Evolutionary conservation across 2,329 filamentous ascomycete genomes (phyloP).

Genomic region (Hysterium pulicare): DNA sequence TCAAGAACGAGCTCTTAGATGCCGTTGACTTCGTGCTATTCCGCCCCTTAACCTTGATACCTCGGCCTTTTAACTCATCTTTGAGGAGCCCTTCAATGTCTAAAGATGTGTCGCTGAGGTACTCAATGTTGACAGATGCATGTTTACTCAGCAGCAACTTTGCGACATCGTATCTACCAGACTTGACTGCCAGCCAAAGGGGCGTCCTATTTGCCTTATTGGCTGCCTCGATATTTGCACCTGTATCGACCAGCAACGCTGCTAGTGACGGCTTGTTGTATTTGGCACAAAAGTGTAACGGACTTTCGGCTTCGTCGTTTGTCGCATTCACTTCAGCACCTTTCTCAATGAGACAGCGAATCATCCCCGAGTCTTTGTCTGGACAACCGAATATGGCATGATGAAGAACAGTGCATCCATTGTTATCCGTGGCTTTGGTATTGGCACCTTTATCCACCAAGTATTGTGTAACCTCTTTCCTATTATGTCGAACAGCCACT

Average conservation of each 20-base stretch:
- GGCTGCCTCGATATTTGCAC: neutral
- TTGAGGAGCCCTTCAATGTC: neutral
- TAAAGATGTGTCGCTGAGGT: neutral
- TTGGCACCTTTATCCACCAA: neutral
- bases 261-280: neutral
- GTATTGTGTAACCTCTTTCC: neutral
- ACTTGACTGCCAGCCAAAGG: neutral
- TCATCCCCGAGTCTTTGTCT: neutral
- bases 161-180: neutral
- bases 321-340: neutral
- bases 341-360: neutral
- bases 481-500: neutral
- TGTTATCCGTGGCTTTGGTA: neutral
- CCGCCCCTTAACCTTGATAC: constrained; percentile 1
- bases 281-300: neutral
- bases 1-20: neutral
- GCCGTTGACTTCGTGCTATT: neutral
- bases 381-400: neutral
- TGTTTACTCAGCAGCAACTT: neutral
- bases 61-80: neutral
- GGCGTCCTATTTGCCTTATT: neutral
- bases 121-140: neutral
- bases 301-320: neutral
- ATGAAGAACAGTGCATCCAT: neutral
- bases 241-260: neutral